phyloP scores from a whole-genome alignment of 129 eudicot genomes.

The carrot (Daucus carota) region DH1_v3.0 NC_030386.2:26631001-26631500 shows the following conservation, averaged over 20 bases:
- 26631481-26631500: conserved; percentile 21
- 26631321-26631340: background rate
- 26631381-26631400: background rate
- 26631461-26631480: conserved; percentile 13
- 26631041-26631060: conserved; percentile 16
- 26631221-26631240: conserved; percentile 53
- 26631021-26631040: conserved; percentile 16
- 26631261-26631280: conserved; percentile 4
- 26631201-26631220: conserved; percentile 59
- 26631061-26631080: conserved; percentile 47
- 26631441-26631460: conserved; percentile 1
- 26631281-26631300: conserved; percentile 15
- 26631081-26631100: conserved; percentile 59
- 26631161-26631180: conserved; percentile 67
- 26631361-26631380: background rate
- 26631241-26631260: conserved; percentile 42
- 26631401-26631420: background rate
- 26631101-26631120: conserved; percentile 48
- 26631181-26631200: conserved; percentile 63
- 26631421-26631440: conserved; percentile 19
- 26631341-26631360: background rate
- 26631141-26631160: conserved; percentile 53
- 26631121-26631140: conserved; percentile 61
- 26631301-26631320: background rate
- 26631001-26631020: conserved; percentile 21